A percentile compares a stretch with the other conserved stretches of the same genome.
Conservation (phyloP, 148 eudicot genomes). For the Rhododendron williamsianum region DNA sequence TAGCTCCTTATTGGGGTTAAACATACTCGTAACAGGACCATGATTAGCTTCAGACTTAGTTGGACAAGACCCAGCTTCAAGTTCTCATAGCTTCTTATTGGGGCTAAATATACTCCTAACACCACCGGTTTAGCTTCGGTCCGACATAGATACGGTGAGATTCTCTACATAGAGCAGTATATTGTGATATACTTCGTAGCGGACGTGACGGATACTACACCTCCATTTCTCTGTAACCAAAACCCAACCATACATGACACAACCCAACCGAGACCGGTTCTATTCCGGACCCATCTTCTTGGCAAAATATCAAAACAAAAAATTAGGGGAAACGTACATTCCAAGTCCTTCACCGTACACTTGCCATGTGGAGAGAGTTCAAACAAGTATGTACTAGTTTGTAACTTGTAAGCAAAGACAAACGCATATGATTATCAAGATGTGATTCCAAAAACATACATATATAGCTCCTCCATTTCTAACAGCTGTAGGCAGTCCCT, state of each 20-base stretch:
- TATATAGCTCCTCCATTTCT: neutral
- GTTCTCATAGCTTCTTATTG: too few species aligned
- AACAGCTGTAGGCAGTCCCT: too few species aligned
- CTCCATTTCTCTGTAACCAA: too few species aligned
- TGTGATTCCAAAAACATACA: neutral
- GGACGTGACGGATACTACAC: neutral
- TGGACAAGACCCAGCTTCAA: too few species aligned
- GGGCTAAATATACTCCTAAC: too few species aligned
- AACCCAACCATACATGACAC: neutral
- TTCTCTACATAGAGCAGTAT: too few species aligned
- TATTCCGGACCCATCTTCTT: neutral
- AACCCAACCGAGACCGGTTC: neutral
- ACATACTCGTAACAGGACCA: too few species aligned
- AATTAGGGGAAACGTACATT: neutral
- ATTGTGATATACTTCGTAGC: neutral
- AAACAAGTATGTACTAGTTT: neutral
- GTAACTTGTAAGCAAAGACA: neutral
- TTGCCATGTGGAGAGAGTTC: neutral
- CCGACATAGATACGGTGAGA: too few species aligned
- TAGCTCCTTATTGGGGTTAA: too few species aligned
- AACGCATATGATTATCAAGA: neutral
- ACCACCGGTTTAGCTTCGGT: too few species aligned
- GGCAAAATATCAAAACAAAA: neutral
- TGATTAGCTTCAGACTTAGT: too few species aligned
- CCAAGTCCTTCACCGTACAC: slow-evolving; percentile 1